Percentiles rank a stretch among this genome's conserved stretches.
Conservation (phyloP, 1,284 basidiomycete species). For the Sanghuangporus baumii region DNA sequence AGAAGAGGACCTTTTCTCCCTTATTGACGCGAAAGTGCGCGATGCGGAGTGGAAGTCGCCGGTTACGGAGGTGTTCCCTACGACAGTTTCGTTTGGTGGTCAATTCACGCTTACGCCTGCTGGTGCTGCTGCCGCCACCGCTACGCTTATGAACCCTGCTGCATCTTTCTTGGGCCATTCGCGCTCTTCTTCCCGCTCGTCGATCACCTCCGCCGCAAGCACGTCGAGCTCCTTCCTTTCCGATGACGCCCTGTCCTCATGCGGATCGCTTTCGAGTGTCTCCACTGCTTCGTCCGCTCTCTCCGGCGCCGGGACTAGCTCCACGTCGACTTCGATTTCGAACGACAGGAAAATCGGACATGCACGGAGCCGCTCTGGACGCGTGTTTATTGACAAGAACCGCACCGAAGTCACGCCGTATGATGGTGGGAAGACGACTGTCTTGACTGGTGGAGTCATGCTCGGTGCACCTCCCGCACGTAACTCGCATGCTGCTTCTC, state of each 20-base stretch:
- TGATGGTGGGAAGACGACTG: constrained; percentile 79
- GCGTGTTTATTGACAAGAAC: constrained; percentile 62
- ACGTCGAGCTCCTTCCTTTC: constrained; percentile 59
- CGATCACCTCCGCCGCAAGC: constrained; percentile 55
- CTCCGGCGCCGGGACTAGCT: constrained; percentile 25
- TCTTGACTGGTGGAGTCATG: constrained; percentile 80
- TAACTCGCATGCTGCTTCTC: constrained; percentile 9
- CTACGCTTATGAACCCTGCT: constrained; percentile 51
- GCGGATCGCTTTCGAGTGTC: constrained; percentile 54
- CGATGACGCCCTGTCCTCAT: constrained; percentile 43
- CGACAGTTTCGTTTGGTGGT: constrained; percentile 23
- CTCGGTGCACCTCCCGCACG: constrained; percentile 44
- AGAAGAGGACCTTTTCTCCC: constrained; percentile 64
- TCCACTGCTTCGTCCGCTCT: constrained; percentile 37
- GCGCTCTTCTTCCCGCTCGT: constrained; percentile 70
- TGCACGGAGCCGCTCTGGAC: constrained; percentile 58
- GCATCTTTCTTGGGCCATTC: constrained; percentile 61
- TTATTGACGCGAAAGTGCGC: constrained; percentile 64
- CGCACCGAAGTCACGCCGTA: constrained; percentile 77
- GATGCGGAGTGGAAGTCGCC: constrained; percentile 65
- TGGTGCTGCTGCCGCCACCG: constrained; percentile 8
- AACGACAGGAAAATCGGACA: constrained; percentile 34
- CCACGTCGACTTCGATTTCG: neutral
- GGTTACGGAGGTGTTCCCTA: constrained; percentile 50
- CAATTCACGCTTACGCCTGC: neutral